Percentiles rank a stretch among this genome's conserved stretches.
phyloP scores from a whole-genome alignment of 1,139 yeast genomes.

The Candida smagusa region DNA sequence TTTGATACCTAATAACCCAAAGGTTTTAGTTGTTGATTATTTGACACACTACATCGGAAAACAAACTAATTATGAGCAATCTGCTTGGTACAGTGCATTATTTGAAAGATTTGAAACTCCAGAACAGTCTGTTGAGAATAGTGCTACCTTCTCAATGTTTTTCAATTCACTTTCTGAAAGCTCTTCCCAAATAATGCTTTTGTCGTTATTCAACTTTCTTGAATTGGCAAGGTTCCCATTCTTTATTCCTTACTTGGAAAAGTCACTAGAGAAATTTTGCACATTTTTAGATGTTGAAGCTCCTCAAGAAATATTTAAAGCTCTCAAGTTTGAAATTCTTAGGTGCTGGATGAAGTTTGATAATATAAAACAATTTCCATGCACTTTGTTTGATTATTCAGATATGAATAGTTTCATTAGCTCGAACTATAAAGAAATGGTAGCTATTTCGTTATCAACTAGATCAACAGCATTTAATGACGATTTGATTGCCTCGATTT shows the following conservation, averaged over 20 bases:
- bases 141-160: conserved; percentile 38
- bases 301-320: conserved; percentile 25
- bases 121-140: conserved; percentile 34
- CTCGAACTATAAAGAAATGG: conserved; percentile 30
- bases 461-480: conserved; percentile 5
- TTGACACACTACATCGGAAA: conserved; percentile 7
- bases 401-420: conserved; percentile 23
- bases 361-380: conserved; percentile 37
- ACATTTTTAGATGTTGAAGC: conserved; percentile 9
- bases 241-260: conserved; percentile 27
- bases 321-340: conserved; percentile 29
- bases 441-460: conserved; percentile 32
- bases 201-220: conserved; percentile 39
- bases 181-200: conserved; percentile 25
- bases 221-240: conserved; percentile 35
- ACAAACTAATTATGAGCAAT: conserved; percentile 14
- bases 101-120: conserved; percentile 30
- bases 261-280: conserved; percentile 23
- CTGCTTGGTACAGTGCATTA: conserved; percentile 29
- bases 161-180: conserved; percentile 28
- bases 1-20: conserved; percentile 18
- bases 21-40: conserved; percentile 10
- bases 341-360: conserved; percentile 42
- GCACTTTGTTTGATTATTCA: conserved; percentile 29
- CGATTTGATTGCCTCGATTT: conserved; percentile 9